Base-by-base conservation (phyloP, 148 eudicot genomes). In the Nyssa sinensis region DNA sequence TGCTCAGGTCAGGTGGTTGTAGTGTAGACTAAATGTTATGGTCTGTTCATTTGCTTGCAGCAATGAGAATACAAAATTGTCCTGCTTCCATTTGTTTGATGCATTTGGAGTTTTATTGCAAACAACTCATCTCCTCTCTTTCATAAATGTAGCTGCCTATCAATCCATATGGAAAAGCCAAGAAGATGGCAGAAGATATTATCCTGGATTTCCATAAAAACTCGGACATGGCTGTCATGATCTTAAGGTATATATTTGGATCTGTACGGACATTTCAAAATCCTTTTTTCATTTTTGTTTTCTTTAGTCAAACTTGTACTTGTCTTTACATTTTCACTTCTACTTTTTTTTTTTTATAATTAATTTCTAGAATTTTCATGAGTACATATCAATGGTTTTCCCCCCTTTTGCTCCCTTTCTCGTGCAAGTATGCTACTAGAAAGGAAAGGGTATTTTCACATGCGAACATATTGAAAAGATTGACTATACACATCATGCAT, bases 151-250 rank as follows among this genome's bases (percentile, higher is more conserved):
- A 95, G 97, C 47, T 81, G 75, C 98, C 98, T 21, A 95, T 95
- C 57, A 95, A 95, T 79, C 98, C 98, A 29, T 95, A 95, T 74
- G 98, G 98, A 71, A 95, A 95, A 84, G 97, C 97, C 51, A 92
- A 95, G 87, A 95, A 92, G 81, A 95, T 95, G 98, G 88, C 98
- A 6, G 98, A 95, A 83, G 98, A 95, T 83, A 89, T 95, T 31
- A 95, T 95, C 74, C 83, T 92, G 67, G 98, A 95, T 80, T 90
- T 87, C 78, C 87, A 91, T 61, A 92, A 82, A 75, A 90, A 85
- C 62, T 83, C 88, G 11, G 83, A 89, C 59, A 85, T 95, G 96
- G 94, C 98, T 37, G 84, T 95, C 77, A 95, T 95, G 97, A 95
- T 95, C 60, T 68, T 95, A 65, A 90, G 97, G 98, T 95, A 62